Evolutionary conservation across 2,329 filamentous ascomycete species (phyloP), one percentile per base, ranked within the genome.

Genomic region (Chrysoporthe puriensis): DNA sequence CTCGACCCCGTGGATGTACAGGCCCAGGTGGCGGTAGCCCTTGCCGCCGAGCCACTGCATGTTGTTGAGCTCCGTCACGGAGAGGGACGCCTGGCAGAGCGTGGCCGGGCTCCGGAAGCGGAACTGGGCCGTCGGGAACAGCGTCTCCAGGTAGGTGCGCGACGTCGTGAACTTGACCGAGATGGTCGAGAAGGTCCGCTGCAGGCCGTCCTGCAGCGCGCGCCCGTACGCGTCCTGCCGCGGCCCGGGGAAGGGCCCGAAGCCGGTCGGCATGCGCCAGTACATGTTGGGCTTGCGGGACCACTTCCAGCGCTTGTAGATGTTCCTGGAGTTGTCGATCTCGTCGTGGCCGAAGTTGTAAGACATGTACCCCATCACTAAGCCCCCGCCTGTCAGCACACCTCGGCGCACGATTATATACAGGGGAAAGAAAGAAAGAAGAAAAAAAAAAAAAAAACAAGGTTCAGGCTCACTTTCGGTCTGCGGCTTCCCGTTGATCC

Each of bases 341-440:
- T 88, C 87, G 69, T 90, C 86, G 72, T 88, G 84, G 7, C 84
- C 83, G 70, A 86, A 87, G 71, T 85, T 87, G 73, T 86, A 85
- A 43, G 77, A 75, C 0, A 78, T 82, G 70, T 80, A 84, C 26
- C 75, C 75, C 71, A 76, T 73, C 73, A 80, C 78, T 81, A 72
- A 75, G 0, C 66, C 69, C 2, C 52, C 11, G 66, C 2, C 70
- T 32, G 71, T 76, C 0, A 68, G 48, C 26, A 21, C 40, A 21
- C 40, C 16, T 13, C 7, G 7, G 18, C 32, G 14, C 34, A 11
- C 1, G 16, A 77, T 26, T 26, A 26, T 26, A 26, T 26, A 26
- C 26, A 77, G 66, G 0, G 74, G 66, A 69, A 18, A 60, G n/a
- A 11, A 69, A 40, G 7, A 3, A 1, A 40, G 7, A 40, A 40